phyloP scores from a whole-genome alignment of 768 basidiomycete genomes.

The Inosperma sp. region DNA sequence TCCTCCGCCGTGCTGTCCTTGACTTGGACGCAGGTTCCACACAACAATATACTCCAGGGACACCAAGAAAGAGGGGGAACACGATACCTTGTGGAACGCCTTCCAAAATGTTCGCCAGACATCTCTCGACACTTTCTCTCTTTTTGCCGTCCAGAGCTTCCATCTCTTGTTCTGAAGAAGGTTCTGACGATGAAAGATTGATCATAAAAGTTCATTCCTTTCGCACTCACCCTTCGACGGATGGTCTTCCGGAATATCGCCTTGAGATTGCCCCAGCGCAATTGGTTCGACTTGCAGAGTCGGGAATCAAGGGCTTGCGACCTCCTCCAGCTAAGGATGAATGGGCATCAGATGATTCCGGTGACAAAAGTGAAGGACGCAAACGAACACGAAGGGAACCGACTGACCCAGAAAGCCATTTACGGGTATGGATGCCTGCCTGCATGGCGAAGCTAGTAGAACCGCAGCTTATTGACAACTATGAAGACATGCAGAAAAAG shows the following conservation, averaged over 20 bases:
- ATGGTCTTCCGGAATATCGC: conserved; percentile 55
- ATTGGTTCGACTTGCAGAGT: conserved; percentile 46
- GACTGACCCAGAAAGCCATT: conserved; percentile 37
- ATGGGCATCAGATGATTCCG: not conserved
- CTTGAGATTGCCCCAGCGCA: conserved; percentile 51
- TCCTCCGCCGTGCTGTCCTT: conserved; percentile 48
- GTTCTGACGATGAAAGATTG: conserved; percentile 34
- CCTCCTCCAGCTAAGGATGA: conserved; percentile 12
- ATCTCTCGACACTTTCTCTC: conserved; percentile 28
- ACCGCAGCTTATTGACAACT: conserved; percentile 10
- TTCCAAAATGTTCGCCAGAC: conserved; percentile 18
- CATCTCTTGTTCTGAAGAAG: conserved; percentile 23
- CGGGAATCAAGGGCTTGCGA: conserved; percentile 41
- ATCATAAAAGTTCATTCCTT: conserved; percentile 38
- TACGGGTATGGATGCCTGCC: conserved; percentile 63
- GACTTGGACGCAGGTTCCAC: too few relatives aligned
- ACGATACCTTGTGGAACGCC: conserved; percentile 20
- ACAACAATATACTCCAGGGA: too few relatives aligned
- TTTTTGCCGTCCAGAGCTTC: conserved; percentile 15
- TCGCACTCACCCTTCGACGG: conserved; percentile 56
- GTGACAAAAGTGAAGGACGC: too few relatives aligned
- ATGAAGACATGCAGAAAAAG: conserved; percentile 38
- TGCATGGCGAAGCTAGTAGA: conserved; percentile 41
- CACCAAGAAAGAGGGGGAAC: conserved; percentile 21
- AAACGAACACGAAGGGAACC: conserved; percentile 29